phyloP scores from a whole-genome alignment of 2,329 filamentous ascomycete genomes.

The Pseudogymnoascus sp. region DNA sequence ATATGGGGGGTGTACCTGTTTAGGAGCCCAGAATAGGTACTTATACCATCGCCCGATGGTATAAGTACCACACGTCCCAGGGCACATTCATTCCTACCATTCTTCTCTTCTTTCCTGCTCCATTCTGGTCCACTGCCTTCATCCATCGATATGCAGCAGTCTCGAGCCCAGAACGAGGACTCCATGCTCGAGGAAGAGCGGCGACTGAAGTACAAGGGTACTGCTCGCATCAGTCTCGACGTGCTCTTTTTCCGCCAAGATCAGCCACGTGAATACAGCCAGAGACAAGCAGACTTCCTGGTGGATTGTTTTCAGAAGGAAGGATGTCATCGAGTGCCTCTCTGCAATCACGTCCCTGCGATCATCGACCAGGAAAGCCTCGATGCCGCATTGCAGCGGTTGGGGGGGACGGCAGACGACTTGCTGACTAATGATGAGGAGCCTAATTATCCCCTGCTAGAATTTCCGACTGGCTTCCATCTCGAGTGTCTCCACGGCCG shows the following conservation, averaged over 20 bases:
- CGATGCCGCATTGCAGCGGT: conserved; percentile 15
- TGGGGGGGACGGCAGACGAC: background rate
- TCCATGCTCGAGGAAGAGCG: conserved; percentile 6
- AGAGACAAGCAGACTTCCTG: conserved; percentile 13
- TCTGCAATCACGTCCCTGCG: conserved; percentile 25
- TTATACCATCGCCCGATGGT: background rate
- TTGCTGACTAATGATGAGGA: conserved; percentile 11
- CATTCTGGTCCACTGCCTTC: background rate
- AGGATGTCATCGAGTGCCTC: background rate
- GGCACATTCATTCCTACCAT: background rate
- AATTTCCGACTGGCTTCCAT: background rate
- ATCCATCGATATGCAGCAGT: background rate
- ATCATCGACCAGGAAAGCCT: conserved; percentile 24
- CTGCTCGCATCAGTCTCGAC: conserved; percentile 10
- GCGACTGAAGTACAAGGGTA: conserved; percentile 10
- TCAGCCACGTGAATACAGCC: conserved; percentile 13
- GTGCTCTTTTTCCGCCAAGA: conserved; percentile 12
- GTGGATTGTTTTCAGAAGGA: conserved; percentile 13
- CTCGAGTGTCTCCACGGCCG: conserved; percentile 10
- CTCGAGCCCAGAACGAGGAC: background rate
- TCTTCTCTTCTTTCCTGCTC: background rate
- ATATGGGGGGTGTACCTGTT: background rate
- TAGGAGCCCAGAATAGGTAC: background rate
- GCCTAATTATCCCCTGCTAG: background rate
- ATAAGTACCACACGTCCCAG: background rate